phyloP scores from a whole-genome alignment of 495 filamentous ascomycete species.

The Daldinia caldariorum region DNA sequence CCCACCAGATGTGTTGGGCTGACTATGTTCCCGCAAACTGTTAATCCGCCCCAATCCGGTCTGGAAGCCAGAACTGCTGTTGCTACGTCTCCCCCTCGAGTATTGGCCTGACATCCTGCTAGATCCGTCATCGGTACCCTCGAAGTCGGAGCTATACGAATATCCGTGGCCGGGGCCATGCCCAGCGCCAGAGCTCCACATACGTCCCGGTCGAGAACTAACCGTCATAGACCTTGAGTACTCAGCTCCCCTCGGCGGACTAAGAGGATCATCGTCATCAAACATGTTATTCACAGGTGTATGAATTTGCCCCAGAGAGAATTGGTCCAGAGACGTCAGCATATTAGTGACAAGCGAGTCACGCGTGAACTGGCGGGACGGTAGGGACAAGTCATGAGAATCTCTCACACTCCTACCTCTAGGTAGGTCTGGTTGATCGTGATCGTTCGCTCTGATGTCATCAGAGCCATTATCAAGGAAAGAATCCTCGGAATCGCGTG shows the following conservation, averaged over 20 bases:
- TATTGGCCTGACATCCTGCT: conserved; percentile 67
- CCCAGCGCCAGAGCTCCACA: conserved; percentile 45
- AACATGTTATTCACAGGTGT: conserved; percentile 45
- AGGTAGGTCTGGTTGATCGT: conserved; percentile 49
- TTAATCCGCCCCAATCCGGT: conserved; percentile 70
- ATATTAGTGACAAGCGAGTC: conserved; percentile 93
- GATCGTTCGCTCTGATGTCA: conserved; percentile 40
- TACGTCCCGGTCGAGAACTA: conserved; percentile 35
- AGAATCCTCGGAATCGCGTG: conserved; percentile 44
- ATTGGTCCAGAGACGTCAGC: conserved; percentile 87
- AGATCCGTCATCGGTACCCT: conserved; percentile 68
- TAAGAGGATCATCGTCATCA: conserved; percentile 53
- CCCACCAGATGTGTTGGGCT: conserved; percentile 44
- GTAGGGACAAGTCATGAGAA: conserved; percentile 88
- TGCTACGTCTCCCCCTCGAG: conserved; percentile 76
- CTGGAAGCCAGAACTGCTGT: conserved; percentile 80
- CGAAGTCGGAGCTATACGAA: conserved; percentile 77
- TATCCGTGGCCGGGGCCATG: conserved; percentile 72
- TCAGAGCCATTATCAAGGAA: conserved; percentile 43
- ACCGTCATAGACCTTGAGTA: conserved; percentile 42
- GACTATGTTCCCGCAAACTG: conserved; percentile 64
- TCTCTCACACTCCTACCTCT: conserved; percentile 61
- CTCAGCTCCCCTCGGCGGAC: conserved; percentile 40
- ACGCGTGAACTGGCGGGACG: conserved; percentile 75
- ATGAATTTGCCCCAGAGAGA: conserved; percentile 65